These are phyloP conservation scores for Pythium myriotylum DNA, from an alignment of 352 stramenopile genomes.

Conservation along the genomic window DNA sequence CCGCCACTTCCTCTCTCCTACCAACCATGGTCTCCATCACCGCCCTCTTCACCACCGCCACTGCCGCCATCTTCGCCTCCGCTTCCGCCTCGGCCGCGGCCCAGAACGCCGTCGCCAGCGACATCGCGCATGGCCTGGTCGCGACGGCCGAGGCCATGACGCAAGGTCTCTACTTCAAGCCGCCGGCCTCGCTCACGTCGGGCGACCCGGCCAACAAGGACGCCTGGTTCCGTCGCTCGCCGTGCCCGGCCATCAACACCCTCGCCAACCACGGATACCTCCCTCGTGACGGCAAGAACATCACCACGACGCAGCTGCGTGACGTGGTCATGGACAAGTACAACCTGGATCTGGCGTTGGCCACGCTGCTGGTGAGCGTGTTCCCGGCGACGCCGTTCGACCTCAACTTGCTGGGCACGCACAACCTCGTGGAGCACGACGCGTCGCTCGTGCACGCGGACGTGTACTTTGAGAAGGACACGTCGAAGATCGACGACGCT, in stretches of 20 bases:
- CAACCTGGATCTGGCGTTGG: conserved; percentile 46
- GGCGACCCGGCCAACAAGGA: conserved; percentile 24
- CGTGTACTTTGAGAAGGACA: conserved; percentile 35
- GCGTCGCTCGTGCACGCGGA: conserved; percentile 44
- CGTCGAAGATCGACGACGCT: conserved; percentile 26
- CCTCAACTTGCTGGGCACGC: conserved; percentile 44
- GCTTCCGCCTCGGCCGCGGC: no score
- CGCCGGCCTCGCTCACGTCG: conserved; percentile 27
- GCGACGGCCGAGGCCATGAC: no score
- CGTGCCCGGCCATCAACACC: conserved; percentile 54
- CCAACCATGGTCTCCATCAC: conserved; percentile 19
- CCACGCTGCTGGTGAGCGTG: conserved; percentile 28
- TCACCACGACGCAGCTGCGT: conserved; percentile 34
- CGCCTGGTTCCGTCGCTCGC: conserved; percentile 36
- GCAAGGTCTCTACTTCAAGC: conserved; percentile 44
- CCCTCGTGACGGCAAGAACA: conserved; percentile 49
- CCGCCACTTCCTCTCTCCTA: no score
- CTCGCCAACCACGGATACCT: conserved; percentile 62
- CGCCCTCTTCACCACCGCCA: background rate
- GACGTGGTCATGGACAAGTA: conserved; percentile 41
- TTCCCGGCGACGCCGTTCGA: conserved; percentile 42
- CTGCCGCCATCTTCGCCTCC: no score
- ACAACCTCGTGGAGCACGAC: conserved; percentile 34
- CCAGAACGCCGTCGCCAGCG: background rate
- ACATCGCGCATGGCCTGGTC: no score